Evolutionary conservation across 2,329 filamentous ascomycete species (phyloP).

Genomic region (Calonectria naviculata): DNA sequence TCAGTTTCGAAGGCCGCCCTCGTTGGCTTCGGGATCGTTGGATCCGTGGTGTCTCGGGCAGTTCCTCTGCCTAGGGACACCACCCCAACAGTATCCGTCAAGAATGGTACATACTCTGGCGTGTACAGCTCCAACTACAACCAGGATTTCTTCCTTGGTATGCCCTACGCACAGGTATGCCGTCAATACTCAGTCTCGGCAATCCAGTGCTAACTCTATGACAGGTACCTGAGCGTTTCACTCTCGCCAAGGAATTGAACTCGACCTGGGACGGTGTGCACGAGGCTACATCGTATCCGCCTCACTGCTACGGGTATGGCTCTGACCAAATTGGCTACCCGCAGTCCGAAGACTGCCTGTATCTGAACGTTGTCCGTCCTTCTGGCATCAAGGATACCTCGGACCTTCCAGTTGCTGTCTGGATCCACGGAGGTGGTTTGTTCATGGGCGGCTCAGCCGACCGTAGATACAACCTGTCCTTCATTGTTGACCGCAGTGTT

Average conservation of each 20-base stretch:
- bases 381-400: slow-evolving; percentile 51
- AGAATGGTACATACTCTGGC: slow-evolving; percentile 36
- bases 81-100: slow-evolving; percentile 28
- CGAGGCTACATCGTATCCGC: slow-evolving; percentile 56
- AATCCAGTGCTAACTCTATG: background rate
- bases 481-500: slow-evolving; percentile 62
- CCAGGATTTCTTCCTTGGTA: slow-evolving; percentile 36
- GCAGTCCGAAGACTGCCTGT: slow-evolving; percentile 67
- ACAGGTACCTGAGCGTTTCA: slow-evolving; percentile 32
- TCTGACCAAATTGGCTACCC: slow-evolving; percentile 35
- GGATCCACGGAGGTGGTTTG: slow-evolving; percentile 63
- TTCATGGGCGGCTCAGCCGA: slow-evolving; percentile 50
- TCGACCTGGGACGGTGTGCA: slow-evolving; percentile 52
- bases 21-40: slow-evolving; percentile 2
- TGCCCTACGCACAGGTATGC: slow-evolving; percentile 36
- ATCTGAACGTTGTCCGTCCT: slow-evolving; percentile 70
- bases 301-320: slow-evolving; percentile 63
- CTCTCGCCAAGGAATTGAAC: slow-evolving; percentile 53
- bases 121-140: slow-evolving; percentile 30
- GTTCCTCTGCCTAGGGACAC: background rate
- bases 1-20: slow-evolving; percentile 1
- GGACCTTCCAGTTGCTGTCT: slow-evolving; percentile 63
- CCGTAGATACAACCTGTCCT: slow-evolving; percentile 69
- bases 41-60: background rate
- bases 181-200: background rate